These are phyloP conservation scores for Fusarium haematococcum DNA, from an alignment of 2,329 filamentous ascomycete species.

Conservation along the genomic window DNA sequence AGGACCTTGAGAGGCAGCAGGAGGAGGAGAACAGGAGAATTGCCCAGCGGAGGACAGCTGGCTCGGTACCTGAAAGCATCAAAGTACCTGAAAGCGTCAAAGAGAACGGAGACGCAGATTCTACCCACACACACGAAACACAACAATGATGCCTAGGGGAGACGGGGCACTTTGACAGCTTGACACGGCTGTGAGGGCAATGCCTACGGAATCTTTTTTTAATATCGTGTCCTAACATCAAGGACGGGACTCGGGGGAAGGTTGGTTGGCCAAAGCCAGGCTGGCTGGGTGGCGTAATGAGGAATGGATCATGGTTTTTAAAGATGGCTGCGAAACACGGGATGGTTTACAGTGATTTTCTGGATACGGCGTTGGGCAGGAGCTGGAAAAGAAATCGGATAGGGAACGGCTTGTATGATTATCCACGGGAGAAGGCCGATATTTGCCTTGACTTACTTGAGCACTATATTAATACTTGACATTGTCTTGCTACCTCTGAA, in stretches of 20 bases:
- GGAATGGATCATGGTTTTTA: slow-evolving; percentile 1
- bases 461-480: background rate
- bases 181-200: background rate
- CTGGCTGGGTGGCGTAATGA: slow-evolving; percentile 15
- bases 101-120: slow-evolving; percentile 10
- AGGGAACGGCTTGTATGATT: slow-evolving; percentile 1
- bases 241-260: background rate
- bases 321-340: background rate
- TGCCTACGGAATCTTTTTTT: background rate
- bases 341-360: background rate
- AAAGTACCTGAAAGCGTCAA: slow-evolving; percentile 1
- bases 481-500: background rate
- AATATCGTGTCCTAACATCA: background rate
- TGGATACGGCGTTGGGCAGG: slow-evolving; percentile 7
- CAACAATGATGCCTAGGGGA: background rate
- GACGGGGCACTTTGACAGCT: background rate
- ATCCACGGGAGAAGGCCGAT: background rate
- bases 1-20: slow-evolving; percentile 32
- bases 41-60: slow-evolving; percentile 2
- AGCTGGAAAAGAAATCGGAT: background rate
- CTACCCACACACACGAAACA: slow-evolving; percentile 1
- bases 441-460: background rate
- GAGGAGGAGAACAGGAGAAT: slow-evolving; percentile 23
- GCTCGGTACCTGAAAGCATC: background rate
- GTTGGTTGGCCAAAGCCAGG: background rate